Percentiles rank a stretch among this genome's conserved stretches.
Evolutionary conservation across 2,329 filamentous ascomycete genomes (phyloP).

Genomic region (Cordyceps javanica): DNA sequence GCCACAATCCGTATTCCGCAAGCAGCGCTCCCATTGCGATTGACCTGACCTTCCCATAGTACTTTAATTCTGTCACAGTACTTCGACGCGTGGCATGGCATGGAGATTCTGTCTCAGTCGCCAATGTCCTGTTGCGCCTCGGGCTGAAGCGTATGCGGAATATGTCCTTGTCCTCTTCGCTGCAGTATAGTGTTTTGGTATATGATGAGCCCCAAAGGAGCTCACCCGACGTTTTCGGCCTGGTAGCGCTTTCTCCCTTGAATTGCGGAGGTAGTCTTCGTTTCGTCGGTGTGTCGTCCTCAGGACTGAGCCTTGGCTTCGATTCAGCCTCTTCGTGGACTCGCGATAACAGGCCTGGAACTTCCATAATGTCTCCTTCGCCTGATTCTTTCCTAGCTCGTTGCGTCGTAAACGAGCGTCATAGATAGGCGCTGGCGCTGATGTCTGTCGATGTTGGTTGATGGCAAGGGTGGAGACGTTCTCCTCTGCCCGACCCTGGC

Average conservation of each 20-base stretch:
- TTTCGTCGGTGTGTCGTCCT: not conserved
- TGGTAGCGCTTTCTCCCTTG: not conserved
- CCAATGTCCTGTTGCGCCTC: not conserved
- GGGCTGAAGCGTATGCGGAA: not conserved
- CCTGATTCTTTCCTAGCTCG: not conserved
- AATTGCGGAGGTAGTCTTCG: not conserved
- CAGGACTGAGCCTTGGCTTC: not conserved
- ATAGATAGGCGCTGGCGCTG: not conserved
- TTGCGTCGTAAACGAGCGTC: not conserved
- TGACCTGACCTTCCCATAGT: not conserved
- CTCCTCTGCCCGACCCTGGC: not conserved
- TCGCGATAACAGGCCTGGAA: not conserved
- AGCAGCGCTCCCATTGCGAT: not conserved
- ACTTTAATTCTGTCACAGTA: not conserved
- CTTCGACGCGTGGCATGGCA: not conserved
- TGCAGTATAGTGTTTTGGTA: not conserved
- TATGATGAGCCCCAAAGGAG: not conserved
- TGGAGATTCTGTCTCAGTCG: not conserved
- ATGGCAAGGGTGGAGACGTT: not conserved
- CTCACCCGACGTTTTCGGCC: not conserved
- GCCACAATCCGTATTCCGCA: not conserved
- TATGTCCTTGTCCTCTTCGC: not conserved
- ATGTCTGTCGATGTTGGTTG: not conserved
- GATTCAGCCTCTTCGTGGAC: not conserved
- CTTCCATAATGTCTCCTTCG: not conserved